Evolutionary conservation across 345 rosid genomes (phyloP).

Genomic region (Gossypium longicalyx): DNA sequence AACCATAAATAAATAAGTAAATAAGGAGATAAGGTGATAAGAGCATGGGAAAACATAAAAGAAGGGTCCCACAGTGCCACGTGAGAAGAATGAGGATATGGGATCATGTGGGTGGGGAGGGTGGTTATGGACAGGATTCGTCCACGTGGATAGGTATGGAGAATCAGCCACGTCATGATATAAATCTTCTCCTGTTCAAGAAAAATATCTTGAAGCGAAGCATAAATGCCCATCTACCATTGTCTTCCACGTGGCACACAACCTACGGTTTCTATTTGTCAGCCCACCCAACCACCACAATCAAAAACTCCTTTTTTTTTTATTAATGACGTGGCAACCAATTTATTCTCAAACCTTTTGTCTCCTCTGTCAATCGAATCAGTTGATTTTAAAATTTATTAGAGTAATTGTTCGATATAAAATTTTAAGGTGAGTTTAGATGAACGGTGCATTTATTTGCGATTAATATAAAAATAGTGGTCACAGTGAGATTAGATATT

Average conservation of each 20-base stretch:
- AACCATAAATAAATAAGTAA: neutral
- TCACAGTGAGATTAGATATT: too few species aligned
- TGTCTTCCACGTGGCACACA: neutral
- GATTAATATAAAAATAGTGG: too few species aligned
- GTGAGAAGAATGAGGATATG: neutral
- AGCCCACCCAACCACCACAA: neutral
- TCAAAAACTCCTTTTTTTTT: neutral
- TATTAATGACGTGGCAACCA: too few species aligned
- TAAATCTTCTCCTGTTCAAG: neutral
- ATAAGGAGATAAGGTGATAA: neutral
- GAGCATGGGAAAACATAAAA: neutral
- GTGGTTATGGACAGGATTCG: constrained; percentile 30
- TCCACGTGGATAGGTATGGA: constrained; percentile 41
- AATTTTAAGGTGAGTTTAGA: too few species aligned
- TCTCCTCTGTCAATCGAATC: rapidly evolving
- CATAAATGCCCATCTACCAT: neutral
- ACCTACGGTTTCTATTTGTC: neutral
- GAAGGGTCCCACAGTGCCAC: neutral
- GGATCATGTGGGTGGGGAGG: constrained; percentile 38
- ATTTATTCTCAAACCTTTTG: too few species aligned
- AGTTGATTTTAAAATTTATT: too few species aligned
- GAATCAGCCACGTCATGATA: constrained; percentile 42
- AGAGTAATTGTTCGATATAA: too few species aligned
- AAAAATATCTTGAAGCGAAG: neutral
- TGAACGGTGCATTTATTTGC: rapidly evolving